Base-by-base conservation (phyloP, 306 rosid species). In the Citrullus mucosospermus region DNA sequence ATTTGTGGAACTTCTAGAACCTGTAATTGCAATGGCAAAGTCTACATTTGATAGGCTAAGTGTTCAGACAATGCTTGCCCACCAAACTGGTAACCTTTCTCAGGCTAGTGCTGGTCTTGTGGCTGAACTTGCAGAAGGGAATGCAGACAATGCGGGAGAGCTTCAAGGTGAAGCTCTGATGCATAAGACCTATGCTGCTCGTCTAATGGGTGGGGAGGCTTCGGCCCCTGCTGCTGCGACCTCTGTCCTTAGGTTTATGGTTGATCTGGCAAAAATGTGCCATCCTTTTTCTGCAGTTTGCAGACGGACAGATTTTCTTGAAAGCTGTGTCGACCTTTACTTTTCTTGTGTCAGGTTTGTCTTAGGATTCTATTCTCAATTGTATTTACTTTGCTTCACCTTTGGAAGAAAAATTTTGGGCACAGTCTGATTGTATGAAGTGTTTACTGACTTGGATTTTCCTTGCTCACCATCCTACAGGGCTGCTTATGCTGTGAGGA, bases 121-220 rank as follows among this genome's bases (percentile, higher is more conserved):
- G 83, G 99, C 97, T n/a, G 98, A 96, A 87, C 98, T 96, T 84
- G 97, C 88, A 56, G 97, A 96, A 70, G 96, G 89, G 79, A 88
- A 88, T 89, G 90, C 97, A 73, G 99, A 96, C 86, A 93, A 93
- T 90, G 85, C 98, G 54, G 99, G 99, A 68, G 98, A 96, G 89
- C 97, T 96, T 85, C 99, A 96, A 81, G 99, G 99, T 80, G 99
- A 96, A 88, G 99, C 99, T 34, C 83, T 96, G 82, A 90, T 96
- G 99, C 99, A 96, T 84, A 96, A 96, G 90, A 96, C 99, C 67
- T 96, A 96, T 86, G 99, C 99, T 46, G 99, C 99, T 78, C 99
- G 99, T 74, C 87, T 96, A 81, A 96, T 96, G 99, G 98, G 99
- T 34, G 99, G 99, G 82, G 97, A 93, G 87, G 99, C 99, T 78